Base-by-base conservation (phyloP, 2,329 filamentous ascomycete genomes). In the Nemania abortiva region DNA sequence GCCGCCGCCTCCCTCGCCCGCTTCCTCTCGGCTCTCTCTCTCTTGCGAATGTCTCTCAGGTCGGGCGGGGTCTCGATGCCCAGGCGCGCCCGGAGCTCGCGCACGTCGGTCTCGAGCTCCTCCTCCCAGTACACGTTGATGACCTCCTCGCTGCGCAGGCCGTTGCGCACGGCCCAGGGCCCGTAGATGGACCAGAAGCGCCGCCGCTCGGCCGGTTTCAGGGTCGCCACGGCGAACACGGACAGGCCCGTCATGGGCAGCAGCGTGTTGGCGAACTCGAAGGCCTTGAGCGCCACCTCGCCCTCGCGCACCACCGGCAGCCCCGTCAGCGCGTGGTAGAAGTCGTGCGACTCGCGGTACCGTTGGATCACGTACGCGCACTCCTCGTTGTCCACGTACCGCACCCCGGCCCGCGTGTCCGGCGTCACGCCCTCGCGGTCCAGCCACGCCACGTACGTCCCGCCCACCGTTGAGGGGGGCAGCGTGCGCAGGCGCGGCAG, bases 71-170 rank as follows among this genome's bases (percentile, higher is more conserved):
- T 89, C 84, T 98, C 94, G 63, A 99, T 94, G 1, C 93, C 91
- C 75, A 99, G 79, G 78, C 94, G 87, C 4, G 77, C 80, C 72
- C 96, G 87, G 79, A 99, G 78, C 72, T 91, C 92, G 60, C 89
- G 86, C 29, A 97, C 93, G 80, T 97, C 91, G 66, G 90, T 92
- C 82, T 95, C 91, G 73, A 99, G 82, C 82, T 95, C 88, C 84
- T 98, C 94, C 82, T 99, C 96, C 96, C 96, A 99, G 79, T 97
- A 99, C 1, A 99, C 91, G 80, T 98, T 98, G 73, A 99, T 95
- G 39, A 98, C 85, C 77, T 97, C 93, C 76, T 92, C 89, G 56
- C 90, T 87, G 64, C 87, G 83, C 72, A 94, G 80, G 15, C 96
- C 96, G 79, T 97, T 98, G 63, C 88, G 84, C 53, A 98, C 81